Conservation (phyloP, 1,284 basidiomycete genomes). For the Meira nashicola region DNA sequence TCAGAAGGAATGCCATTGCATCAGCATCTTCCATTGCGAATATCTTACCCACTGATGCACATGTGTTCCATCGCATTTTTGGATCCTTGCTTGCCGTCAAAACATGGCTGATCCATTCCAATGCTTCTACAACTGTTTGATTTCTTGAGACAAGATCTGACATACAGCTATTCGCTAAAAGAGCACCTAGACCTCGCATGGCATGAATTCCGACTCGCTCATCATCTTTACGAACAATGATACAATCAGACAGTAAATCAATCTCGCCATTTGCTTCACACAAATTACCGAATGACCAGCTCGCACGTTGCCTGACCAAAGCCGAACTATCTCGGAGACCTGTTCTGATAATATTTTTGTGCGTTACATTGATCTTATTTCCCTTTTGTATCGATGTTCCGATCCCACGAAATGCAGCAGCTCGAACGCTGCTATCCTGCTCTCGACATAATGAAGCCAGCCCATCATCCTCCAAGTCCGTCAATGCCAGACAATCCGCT, state of each 20-base stretch:
- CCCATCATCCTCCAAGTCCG: neutral
- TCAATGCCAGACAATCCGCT: neutral
- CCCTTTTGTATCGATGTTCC: neutral
- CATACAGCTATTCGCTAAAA: neutral
- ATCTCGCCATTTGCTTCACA: constrained; percentile 1
- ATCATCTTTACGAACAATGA: neutral
- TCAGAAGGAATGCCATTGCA: too few species aligned
- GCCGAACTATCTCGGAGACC: neutral
- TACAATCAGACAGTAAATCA: neutral
- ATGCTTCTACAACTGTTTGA: neutral
- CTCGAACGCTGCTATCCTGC: constrained; percentile 5
- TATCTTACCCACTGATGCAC: neutral
- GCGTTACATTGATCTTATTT: too few species aligned
- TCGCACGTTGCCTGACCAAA: constrained; percentile 1
- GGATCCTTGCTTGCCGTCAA: neutral
- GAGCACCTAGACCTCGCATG: neutral
- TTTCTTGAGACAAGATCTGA: neutral
- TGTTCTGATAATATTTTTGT: neutral
- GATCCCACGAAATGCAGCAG: constrained; percentile 5
- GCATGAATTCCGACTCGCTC: constrained; percentile 6
- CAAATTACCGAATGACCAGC: constrained; percentile 5
- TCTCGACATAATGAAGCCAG: neutral
- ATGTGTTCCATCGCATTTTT: constrained; percentile 9
- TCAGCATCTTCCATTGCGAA: neutral
- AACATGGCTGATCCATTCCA: neutral